Conservation (phyloP, 2,329 filamentous ascomycete genomes). For the Venturia effusa region DNA sequence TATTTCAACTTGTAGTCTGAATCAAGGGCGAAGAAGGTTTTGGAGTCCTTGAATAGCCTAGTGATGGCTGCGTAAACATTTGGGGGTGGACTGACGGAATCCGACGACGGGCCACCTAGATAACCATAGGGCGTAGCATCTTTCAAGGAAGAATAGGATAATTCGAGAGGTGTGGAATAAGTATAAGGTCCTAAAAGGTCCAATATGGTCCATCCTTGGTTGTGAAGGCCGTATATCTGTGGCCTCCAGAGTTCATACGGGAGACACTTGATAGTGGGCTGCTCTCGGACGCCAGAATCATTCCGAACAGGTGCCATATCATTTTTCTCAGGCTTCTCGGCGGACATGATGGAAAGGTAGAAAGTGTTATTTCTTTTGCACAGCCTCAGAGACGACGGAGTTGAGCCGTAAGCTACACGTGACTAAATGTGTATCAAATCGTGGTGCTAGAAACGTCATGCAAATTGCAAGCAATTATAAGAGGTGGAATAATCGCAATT, state of each 20-base stretch:
- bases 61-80: slow-evolving; percentile 8
- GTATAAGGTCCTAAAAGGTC: background rate
- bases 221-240: background rate
- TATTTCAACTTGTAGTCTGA: slow-evolving; percentile 19
- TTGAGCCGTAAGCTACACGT: background rate
- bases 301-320: background rate
- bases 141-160: background rate
- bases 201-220: slow-evolving; percentile 1
- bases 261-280: background rate
- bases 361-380: background rate
- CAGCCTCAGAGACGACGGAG: background rate
- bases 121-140: background rate
- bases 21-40: slow-evolving; percentile 22
- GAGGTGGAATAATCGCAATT: too few species aligned
- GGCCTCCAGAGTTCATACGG: background rate
- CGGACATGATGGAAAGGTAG: background rate
- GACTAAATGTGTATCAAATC: background rate
- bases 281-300: background rate
- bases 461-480: too few species aligned
- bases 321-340: background rate
- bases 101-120: background rate
- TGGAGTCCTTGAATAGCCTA: slow-evolving; percentile 21
- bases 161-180: background rate
- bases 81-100: background rate
- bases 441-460: background rate